Percentiles rank a stretch among this genome's conserved stretches.
phyloP scores from a whole-genome alignment of 2,329 filamentous ascomycete genomes.

The Gaeumannomyces sp. region DNA sequence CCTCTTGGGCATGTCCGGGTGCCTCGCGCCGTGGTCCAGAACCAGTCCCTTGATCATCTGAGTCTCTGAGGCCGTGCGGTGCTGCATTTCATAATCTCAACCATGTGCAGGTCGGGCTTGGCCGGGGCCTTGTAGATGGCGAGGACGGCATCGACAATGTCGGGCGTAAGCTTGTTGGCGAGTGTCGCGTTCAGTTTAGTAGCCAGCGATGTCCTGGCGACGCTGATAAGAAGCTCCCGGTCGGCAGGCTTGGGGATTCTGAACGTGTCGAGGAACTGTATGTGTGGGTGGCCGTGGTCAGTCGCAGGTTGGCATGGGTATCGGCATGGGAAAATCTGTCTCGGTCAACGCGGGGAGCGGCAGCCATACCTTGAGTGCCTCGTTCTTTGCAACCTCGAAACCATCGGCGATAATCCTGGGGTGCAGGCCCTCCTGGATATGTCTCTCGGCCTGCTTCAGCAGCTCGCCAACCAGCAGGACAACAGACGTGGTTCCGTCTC shows the following conservation, averaged over 20 bases:
- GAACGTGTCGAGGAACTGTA: slow-evolving; percentile 85
- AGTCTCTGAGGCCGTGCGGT: slow-evolving; percentile 91
- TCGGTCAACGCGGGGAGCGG: not conserved
- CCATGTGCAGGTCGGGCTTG: slow-evolving; percentile 97
- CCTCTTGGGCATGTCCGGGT: slow-evolving; percentile 97
- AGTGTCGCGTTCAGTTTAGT: slow-evolving; percentile 90
- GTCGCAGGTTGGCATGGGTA: not conserved
- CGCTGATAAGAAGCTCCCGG: slow-evolving; percentile 85
- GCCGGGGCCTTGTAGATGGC: slow-evolving; percentile 83
- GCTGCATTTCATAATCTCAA: slow-evolving; percentile 99
- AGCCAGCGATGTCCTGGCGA: slow-evolving; percentile 87
- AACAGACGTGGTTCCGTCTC: slow-evolving; percentile 95
- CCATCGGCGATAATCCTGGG: slow-evolving; percentile 95
- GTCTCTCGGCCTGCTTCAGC: slow-evolving; percentile 93
- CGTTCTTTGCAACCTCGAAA: slow-evolving; percentile 92
- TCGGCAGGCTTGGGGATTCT: slow-evolving; percentile 86
- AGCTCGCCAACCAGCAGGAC: slow-evolving; percentile 94
- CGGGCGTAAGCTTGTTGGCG: slow-evolving; percentile 84
- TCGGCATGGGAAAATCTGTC: not conserved
- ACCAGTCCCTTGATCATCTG: slow-evolving; percentile 91
- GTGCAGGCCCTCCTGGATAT: slow-evolving; percentile 95
- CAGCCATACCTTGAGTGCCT: slow-evolving; percentile 68
- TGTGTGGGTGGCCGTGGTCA: not conserved
- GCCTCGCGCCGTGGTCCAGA: slow-evolving; percentile 89
- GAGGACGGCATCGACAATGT: slow-evolving; percentile 93